Conservation (phyloP, 495 filamentous ascomycete genomes). For the Xylaria venustula region DNA sequence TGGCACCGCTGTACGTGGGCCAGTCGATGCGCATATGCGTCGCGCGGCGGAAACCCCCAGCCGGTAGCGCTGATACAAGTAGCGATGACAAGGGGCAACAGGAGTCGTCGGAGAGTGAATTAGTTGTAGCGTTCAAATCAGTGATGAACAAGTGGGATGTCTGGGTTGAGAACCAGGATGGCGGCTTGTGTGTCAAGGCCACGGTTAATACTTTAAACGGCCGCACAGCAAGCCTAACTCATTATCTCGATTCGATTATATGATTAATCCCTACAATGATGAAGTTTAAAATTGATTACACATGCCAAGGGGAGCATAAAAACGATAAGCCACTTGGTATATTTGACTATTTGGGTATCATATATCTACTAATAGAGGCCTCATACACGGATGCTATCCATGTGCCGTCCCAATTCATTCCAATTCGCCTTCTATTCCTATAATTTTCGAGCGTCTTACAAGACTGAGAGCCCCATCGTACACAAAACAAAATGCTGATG, state of each 20-base stretch:
- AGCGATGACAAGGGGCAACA: background rate
- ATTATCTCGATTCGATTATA: too few species aligned
- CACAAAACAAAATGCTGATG: background rate
- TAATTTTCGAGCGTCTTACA: background rate
- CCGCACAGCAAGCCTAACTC: background rate
- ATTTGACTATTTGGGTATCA: constrained; percentile 1
- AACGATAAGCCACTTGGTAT: background rate
- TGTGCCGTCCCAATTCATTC: background rate
- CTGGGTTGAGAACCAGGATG: constrained; percentile 62
- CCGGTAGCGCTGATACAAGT: background rate
- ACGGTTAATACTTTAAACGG: constrained; percentile 23
- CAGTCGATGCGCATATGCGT: constrained; percentile 64
- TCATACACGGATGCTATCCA: background rate
- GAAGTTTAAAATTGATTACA: too few species aligned
- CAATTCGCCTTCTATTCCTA: background rate
- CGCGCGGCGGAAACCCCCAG: background rate
- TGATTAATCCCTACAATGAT: too few species aligned
- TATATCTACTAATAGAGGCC: background rate
- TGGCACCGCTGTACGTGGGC: constrained; percentile 76
- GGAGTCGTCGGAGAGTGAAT: background rate
- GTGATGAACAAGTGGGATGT: constrained; percentile 48
- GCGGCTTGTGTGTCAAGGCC: constrained; percentile 60
- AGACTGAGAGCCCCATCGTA: background rate
- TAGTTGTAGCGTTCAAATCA: too few species aligned
- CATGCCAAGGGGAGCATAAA: too few species aligned